Evolutionary conservation across 2,329 filamentous ascomycete species (phyloP), one percentile per base, ranked within the genome.

Genomic region (Simplicillium sp.): DNA sequence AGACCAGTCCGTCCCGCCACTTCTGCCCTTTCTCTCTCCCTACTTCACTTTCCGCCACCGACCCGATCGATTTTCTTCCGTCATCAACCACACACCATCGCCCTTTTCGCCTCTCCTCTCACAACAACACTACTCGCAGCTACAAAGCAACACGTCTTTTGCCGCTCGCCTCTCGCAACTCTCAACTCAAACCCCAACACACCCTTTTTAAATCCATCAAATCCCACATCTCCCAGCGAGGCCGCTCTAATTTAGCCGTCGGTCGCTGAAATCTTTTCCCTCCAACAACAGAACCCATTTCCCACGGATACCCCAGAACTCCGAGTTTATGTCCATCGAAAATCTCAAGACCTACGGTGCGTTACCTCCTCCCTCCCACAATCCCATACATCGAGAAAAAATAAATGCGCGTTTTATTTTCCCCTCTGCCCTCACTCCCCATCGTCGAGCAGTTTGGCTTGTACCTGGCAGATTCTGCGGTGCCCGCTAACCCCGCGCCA

Each of bases 311-410:
- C 69, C 73, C 72, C 68, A 62, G 60, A 76, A 80, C 80, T 77
- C 74, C 81, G 82, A 84, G 83, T 89, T 87, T 89, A 92, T 92
- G 87, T 92, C 87, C 81, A 92, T 92, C 85, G 85, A 92, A 88
- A 94, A 94, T 80, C 84, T 94, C 73, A 92, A 92, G 81, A 82
- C 83, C 77, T 87, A 87, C 82, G 86, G 86, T 92, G 72, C 64
- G 85, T 75, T 42, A 13, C 16, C 6, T n/a, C 9, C 25, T 16
- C 28, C 15, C 31, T 20, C 7, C 12, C n/a, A 36, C 9, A 9
- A 38, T 16, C 5, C 20, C 20, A 6, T 25, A 25, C 20, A 25
- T 9, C 20, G n/a, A 25, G 20, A 5, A 25, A 25, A 25, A 25
- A 6, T 5, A 25, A 25, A 25, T 25, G 20, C 12, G 18, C 29